Conservation (phyloP, 495 filamentous ascomycete genomes). For the Collariella sp. region DNA sequence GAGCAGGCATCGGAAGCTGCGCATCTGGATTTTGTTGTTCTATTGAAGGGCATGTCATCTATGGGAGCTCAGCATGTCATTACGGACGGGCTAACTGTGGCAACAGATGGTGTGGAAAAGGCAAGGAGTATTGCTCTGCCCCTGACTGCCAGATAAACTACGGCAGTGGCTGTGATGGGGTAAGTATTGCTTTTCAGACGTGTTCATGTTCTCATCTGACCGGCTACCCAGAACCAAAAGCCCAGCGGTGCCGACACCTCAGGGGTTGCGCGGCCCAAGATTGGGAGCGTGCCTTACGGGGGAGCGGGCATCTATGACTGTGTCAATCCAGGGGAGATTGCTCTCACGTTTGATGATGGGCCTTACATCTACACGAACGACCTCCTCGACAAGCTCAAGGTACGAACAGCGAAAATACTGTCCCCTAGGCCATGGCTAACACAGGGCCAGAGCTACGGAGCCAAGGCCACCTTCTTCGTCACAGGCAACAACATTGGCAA, state of each 20-base stretch:
- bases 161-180: constrained; percentile 56
- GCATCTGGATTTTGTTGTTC: constrained; percentile 55
- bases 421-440: constrained; percentile 12
- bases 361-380: constrained; percentile 60
- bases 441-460: constrained; percentile 42
- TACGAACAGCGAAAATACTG: constrained; percentile 5
- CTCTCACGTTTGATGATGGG: constrained; percentile 73
- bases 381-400: constrained; percentile 56
- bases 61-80: constrained; percentile 13
- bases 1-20: constrained; percentile 42
- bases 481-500: constrained; percentile 69
- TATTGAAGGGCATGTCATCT: constrained; percentile 40
- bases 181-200: neutral
- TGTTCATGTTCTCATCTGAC: constrained; percentile 1
- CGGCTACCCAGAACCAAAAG: constrained; percentile 37
- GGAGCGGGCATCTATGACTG: constrained; percentile 61
- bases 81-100: constrained; percentile 30
- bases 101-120: constrained; percentile 51
- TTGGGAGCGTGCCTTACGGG: constrained; percentile 52
- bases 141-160: constrained; percentile 65
- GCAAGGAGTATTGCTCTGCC: constrained; percentile 53
- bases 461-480: constrained; percentile 73
- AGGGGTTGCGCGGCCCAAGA: constrained; percentile 47
- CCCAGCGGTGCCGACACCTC: constrained; percentile 55
- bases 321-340: constrained; percentile 51